These are phyloP conservation scores for Colletotrichum godetiae DNA, from an alignment of 2,329 filamentous ascomycete genomes.

Conservation along the genomic window DNA sequence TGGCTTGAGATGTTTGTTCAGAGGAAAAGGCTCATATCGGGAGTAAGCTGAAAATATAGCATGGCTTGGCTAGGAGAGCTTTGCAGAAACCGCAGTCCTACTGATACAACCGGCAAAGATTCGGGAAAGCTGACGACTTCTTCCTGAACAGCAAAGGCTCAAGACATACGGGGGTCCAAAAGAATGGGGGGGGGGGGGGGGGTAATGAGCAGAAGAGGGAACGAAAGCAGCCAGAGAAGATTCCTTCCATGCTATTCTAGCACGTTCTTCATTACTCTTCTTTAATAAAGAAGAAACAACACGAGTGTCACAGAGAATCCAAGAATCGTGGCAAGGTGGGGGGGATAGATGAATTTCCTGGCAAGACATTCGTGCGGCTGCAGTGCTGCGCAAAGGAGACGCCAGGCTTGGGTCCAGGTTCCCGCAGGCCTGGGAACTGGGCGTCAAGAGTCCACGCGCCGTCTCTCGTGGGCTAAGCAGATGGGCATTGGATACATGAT, in stretches of 20 bases:
- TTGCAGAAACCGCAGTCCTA: neutral
- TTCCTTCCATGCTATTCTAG: neutral
- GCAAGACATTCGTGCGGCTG: slow-evolving; percentile 32
- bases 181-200: neutral
- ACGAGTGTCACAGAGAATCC: neutral
- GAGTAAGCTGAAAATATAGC: neutral
- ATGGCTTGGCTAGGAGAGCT: neutral
- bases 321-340: slow-evolving; percentile 25
- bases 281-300: neutral
- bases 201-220: neutral
- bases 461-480: neutral
- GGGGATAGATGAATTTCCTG: neutral
- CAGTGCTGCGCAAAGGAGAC: neutral
- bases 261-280: neutral
- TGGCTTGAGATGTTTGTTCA: neutral
- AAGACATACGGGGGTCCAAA: neutral
- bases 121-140: neutral
- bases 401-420: slow-evolving; percentile 2
- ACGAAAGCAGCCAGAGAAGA: neutral
- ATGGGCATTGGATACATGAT: neutral
- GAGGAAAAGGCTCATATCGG: neutral
- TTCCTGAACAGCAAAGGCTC: no score
- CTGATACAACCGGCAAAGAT: neutral
- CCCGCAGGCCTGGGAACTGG: slow-evolving; percentile 12
- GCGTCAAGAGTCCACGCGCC: neutral